These are phyloP conservation scores for Diaporthe velutina DNA, from an alignment of 2,329 filamentous ascomycete species.

Conservation along the genomic window DNA sequence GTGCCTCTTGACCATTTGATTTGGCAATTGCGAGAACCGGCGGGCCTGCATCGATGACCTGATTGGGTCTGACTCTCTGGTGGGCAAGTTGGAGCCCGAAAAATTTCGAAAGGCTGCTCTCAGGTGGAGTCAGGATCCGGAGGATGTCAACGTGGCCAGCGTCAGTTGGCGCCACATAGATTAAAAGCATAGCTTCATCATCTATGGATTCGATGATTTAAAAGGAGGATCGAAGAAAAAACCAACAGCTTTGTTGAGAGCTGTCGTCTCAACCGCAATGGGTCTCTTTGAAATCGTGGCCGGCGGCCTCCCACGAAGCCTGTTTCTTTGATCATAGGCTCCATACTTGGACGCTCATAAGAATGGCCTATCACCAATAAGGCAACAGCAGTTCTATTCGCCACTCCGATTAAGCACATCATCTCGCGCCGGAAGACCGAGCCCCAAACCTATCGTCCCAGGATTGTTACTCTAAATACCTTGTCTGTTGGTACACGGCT, in stretches of 20 bases:
- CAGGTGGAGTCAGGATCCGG: slow-evolving; percentile 25
- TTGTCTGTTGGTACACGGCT: slow-evolving; percentile 18
- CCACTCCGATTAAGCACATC: slow-evolving; percentile 4
- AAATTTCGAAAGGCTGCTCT: not conserved
- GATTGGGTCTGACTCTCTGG: slow-evolving; percentile 19
- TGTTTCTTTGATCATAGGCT: not conserved
- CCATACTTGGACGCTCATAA: slow-evolving; percentile 18
- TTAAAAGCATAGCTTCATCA: slow-evolving; percentile 9
- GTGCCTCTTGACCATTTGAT: slow-evolving; percentile 11
- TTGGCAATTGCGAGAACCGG: slow-evolving; percentile 18
- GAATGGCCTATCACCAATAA: slow-evolving; percentile 24
- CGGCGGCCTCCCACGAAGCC: slow-evolving; percentile 26
- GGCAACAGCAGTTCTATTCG: not conserved
- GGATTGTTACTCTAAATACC: slow-evolving; percentile 3
- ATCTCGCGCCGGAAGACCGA: slow-evolving; percentile 13
- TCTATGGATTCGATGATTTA: slow-evolving; percentile 20
- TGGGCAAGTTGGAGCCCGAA: slow-evolving; percentile 28
- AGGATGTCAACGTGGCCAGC: slow-evolving; percentile 20
- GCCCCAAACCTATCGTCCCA: slow-evolving; percentile 1
- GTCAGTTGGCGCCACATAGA: slow-evolving; percentile 27
- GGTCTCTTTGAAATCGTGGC: slow-evolving; percentile 23
- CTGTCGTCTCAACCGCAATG: slow-evolving; percentile 3
- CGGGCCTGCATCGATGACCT: slow-evolving; percentile 2
- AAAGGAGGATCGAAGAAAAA: slow-evolving; percentile 23
- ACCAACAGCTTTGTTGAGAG: not conserved